Percentiles rank a stretch among this genome's conserved stretches.
Evolutionary conservation across 1,284 basidiomycete species (phyloP).

Genomic region (Trametes sp.): DNA sequence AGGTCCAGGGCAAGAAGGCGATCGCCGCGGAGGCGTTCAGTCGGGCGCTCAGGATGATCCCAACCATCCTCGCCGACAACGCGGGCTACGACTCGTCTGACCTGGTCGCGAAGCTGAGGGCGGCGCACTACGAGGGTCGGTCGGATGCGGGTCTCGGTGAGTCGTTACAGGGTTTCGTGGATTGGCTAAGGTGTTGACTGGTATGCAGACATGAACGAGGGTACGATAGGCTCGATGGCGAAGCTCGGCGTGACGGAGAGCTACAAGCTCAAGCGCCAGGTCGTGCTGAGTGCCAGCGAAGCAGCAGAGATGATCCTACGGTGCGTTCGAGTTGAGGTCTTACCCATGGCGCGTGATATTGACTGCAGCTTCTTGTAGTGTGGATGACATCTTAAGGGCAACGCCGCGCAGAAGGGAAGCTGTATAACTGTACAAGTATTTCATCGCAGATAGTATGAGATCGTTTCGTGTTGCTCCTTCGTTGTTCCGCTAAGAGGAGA

Average conservation of each 20-base stretch:
- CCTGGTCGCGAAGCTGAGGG: constrained; percentile 88
- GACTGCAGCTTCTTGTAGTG: constrained; percentile 17
- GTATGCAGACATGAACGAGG: constrained; percentile 84
- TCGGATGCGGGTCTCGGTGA: constrained; percentile 86
- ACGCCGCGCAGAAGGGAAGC: constrained; percentile 38
- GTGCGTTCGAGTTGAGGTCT: constrained; percentile 53
- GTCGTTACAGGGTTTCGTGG: constrained; percentile 35
- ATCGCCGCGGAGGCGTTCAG: constrained; percentile 94
- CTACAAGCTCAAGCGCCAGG: constrained; percentile 97
- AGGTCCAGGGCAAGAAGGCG: constrained; percentile 93
- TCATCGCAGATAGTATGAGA: not conserved
- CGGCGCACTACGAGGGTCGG: constrained; percentile 93
- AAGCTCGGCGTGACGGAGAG: constrained; percentile 92
- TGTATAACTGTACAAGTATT: constrained; percentile 26
- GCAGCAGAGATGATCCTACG: constrained; percentile 99
- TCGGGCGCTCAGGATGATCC: constrained; percentile 91
- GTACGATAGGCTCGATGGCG: constrained; percentile 88
- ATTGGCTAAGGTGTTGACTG: constrained; percentile 3
- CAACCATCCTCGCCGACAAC: constrained; percentile 97
- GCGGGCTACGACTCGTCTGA: constrained; percentile 98
- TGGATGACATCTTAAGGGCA: constrained; percentile 39
- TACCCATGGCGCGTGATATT: not conserved
- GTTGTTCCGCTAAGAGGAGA: no score
- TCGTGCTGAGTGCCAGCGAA: constrained; percentile 93
- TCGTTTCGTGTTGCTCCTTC: no score